These are phyloP conservation scores for Bipolaris oryzae DNA, from an alignment of 2,329 filamentous ascomycete genomes.

Conservation along the genomic window DNA sequence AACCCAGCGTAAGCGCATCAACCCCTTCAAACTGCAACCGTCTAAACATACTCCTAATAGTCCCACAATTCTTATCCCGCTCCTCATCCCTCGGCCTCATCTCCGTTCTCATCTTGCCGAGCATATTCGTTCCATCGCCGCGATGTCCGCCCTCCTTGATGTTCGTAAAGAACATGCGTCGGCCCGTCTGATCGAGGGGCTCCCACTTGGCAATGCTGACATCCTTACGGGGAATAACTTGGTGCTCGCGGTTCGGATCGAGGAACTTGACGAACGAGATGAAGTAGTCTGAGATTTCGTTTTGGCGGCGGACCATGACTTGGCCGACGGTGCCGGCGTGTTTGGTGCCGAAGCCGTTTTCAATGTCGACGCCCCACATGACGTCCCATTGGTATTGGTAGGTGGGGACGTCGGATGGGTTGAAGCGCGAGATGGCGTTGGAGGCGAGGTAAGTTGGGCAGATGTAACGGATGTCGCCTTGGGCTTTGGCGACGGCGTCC, in stretches of 20 bases:
- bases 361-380: conserved; percentile 37
- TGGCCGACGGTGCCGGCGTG: conserved; percentile 42
- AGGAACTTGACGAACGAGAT: conserved; percentile 43
- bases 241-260: conserved; percentile 37
- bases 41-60: conserved; percentile 30
- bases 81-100: conserved; percentile 28
- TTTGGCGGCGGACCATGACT: conserved; percentile 38
- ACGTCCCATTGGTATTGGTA: conserved; percentile 47
- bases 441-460: conserved; percentile 42
- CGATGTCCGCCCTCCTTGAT: conserved; percentile 32
- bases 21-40: conserved; percentile 36
- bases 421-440: conserved; percentile 40
- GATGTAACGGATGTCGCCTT: conserved; percentile 45
- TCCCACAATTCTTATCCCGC: conserved; percentile 28
- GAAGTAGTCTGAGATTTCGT: conserved; percentile 42
- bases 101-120: conserved; percentile 29
- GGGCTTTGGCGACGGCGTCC: conserved; percentile 43
- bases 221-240: conserved; percentile 2
- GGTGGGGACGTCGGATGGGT: conserved; percentile 31
- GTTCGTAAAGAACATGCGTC: conserved; percentile 40
- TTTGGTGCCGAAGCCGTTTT: conserved; percentile 43
- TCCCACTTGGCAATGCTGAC: conserved; percentile 28
- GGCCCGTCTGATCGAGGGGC: conserved; percentile 26
- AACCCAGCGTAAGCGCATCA: conserved; percentile 22
- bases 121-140: conserved; percentile 29